These are phyloP conservation scores for Dictyostelium discoideum DNA, from an alignment of 78 protist genomes.

Conservation along the genomic window dicty_2.7 NC_007088.5:2607001-2607500, in stretches of 20 bases:
- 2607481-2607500: background rate
- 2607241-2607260: background rate
- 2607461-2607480: background rate
- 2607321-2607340: background rate
- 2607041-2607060: background rate
- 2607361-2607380: background rate
- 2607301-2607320: background rate
- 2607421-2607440: background rate
- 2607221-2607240: background rate
- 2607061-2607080: background rate
- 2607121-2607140: no score
- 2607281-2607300: background rate
- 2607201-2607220: background rate
- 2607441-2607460: background rate
- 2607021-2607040: background rate
- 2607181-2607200: background rate
- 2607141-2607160: background rate
- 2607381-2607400: conserved; percentile 1
- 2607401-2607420: background rate
- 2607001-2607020: background rate
- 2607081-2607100: background rate
- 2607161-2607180: background rate
- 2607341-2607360: background rate
- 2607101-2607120: background rate
- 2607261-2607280: background rate